A percentile compares a stretch with the other conserved stretches of the same genome.
phyloP scores from a whole-genome alignment of 108 stramenopile genomes.

The Bacterosira constricta region DNA sequence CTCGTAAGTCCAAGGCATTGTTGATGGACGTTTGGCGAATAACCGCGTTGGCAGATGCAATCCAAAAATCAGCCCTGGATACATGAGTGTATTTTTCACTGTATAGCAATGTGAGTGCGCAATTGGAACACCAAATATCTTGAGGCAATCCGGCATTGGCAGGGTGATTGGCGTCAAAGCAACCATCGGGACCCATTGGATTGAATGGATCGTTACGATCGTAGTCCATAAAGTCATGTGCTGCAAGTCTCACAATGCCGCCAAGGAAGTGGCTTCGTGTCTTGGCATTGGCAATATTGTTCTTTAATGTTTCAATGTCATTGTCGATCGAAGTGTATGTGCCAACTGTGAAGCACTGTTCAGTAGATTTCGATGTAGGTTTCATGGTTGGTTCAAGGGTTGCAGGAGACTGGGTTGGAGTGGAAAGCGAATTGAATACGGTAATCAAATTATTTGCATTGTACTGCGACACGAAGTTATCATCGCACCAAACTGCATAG shows the following conservation, averaged over 20 bases:
- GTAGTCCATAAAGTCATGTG: conserved; percentile 53
- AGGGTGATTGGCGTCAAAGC: conserved; percentile 33
- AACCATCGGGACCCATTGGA: conserved; percentile 47
- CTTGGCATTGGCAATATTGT: conserved; percentile 16
- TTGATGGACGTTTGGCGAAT: conserved; percentile 39
- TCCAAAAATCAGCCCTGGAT: conserved; percentile 54
- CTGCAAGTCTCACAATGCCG: conserved; percentile 47
- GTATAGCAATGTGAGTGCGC: conserved; percentile 25
- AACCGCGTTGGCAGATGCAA: conserved; percentile 46
- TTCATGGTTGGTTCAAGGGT: neutral
- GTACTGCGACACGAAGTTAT: neutral
- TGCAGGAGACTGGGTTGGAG: no score
- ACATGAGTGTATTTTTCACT: conserved; percentile 31
- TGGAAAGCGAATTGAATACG: no score
- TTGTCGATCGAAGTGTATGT: conserved; percentile 24
- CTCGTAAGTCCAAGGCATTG: conserved; percentile 38
- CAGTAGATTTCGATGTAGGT: neutral
- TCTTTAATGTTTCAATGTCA: conserved; percentile 24
- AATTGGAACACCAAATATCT: conserved; percentile 38
- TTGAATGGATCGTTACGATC: conserved; percentile 20
- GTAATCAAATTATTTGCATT: neutral
- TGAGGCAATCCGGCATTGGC: conserved; percentile 39
- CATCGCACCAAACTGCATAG: neutral
- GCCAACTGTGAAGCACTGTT: neutral
- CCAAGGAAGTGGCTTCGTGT: conserved; percentile 38